phyloP scores from a whole-genome alignment of 2,329 filamentous ascomycete species.

The Phoma sp. region DNA sequence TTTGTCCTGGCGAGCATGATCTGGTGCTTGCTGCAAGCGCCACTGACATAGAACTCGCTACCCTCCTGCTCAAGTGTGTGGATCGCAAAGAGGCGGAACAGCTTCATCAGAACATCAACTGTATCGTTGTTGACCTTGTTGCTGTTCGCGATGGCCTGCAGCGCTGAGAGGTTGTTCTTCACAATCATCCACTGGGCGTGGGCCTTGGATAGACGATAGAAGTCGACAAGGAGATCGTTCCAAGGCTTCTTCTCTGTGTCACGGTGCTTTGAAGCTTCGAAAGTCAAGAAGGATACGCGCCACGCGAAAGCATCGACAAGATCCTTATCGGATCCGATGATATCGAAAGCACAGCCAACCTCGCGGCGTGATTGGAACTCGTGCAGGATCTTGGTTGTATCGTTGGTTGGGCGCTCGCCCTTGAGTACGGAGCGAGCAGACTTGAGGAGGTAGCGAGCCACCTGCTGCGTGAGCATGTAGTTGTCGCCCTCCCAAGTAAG shows the following conservation, averaged over 20 bases:
- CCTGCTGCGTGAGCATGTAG: conserved; percentile 83
- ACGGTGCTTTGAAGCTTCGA: conserved; percentile 75
- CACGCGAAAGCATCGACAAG: conserved; percentile 77
- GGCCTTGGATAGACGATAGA: conserved; percentile 76
- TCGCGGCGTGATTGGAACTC: conserved; percentile 70
- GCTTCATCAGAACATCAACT: conserved; percentile 64
- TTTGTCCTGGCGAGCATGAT: conserved; percentile 72
- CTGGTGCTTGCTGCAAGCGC: conserved; percentile 73
- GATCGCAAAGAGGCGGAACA: conserved; percentile 70
- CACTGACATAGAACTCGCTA: conserved; percentile 73
- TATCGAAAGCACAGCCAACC: conserved; percentile 74
- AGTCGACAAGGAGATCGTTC: conserved; percentile 79
- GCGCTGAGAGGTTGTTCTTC: conserved; percentile 76
- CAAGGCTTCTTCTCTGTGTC: conserved; percentile 75
- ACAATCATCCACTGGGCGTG: conserved; percentile 80
- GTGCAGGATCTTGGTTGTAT: conserved; percentile 70
- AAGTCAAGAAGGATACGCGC: conserved; percentile 75
- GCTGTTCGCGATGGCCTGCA: conserved; percentile 62
- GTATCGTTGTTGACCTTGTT: conserved; percentile 64
- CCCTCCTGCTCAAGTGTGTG: conserved; percentile 72
- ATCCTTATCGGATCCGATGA: conserved; percentile 72
- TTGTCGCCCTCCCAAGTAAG: conserved; percentile 79
- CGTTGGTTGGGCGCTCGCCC: conserved; percentile 68
- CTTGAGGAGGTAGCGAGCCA: conserved; percentile 77
- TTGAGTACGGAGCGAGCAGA: conserved; percentile 72